Evolutionary conservation across 1,284 basidiomycete species (phyloP).

Genomic region (Psilocybe mexicana): DNA sequence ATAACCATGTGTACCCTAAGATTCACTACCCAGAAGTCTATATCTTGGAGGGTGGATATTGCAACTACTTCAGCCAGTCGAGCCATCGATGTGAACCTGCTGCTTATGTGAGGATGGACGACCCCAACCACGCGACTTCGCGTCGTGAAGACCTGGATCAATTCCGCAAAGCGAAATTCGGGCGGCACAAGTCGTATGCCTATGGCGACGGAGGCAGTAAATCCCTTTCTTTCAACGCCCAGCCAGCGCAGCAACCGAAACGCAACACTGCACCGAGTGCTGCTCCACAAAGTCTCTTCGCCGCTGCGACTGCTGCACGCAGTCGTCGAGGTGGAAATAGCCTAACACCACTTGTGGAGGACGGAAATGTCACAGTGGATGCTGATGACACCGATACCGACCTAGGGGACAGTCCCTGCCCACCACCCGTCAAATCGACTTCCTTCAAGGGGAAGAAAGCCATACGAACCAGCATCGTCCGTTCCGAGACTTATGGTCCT

Average conservation of each 20-base stretch:
- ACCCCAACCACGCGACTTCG: slow-evolving; percentile 78
- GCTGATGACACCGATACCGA: slow-evolving; percentile 76
- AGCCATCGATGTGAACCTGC: slow-evolving; percentile 75
- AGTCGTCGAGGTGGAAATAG: slow-evolving; percentile 50
- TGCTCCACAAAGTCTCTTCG: slow-evolving; percentile 54
- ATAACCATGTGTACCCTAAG: slow-evolving; percentile 87
- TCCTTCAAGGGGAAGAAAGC: slow-evolving; percentile 39
- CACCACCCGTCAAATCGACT: slow-evolving; percentile 61
- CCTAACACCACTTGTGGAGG: slow-evolving; percentile 66
- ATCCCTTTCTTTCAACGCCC: slow-evolving; percentile 31
- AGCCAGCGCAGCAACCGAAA: slow-evolving; percentile 43
- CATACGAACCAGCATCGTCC: slow-evolving; percentile 41
- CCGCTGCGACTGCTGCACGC: slow-evolving; percentile 66
- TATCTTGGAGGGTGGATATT: slow-evolving; percentile 95
- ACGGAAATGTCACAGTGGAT: slow-evolving; percentile 52
- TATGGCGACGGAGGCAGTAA: slow-evolving; percentile 69
- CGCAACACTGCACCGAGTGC: slow-evolving; percentile 58
- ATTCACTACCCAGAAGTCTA: slow-evolving; percentile 98
- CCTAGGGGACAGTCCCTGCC: slow-evolving; percentile 79
- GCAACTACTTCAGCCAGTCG: slow-evolving; percentile 76
- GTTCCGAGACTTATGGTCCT: slow-evolving; percentile 68
- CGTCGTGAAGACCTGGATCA: slow-evolving; percentile 87
- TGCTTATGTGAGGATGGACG: slow-evolving; percentile 93
- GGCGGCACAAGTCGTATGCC: slow-evolving; percentile 85
- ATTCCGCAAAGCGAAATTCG: slow-evolving; percentile 87